These are phyloP conservation scores for Wickerhamiella bombiphila DNA, from an alignment of 805 yeast genomes.

Conservation along the genomic window DNA sequence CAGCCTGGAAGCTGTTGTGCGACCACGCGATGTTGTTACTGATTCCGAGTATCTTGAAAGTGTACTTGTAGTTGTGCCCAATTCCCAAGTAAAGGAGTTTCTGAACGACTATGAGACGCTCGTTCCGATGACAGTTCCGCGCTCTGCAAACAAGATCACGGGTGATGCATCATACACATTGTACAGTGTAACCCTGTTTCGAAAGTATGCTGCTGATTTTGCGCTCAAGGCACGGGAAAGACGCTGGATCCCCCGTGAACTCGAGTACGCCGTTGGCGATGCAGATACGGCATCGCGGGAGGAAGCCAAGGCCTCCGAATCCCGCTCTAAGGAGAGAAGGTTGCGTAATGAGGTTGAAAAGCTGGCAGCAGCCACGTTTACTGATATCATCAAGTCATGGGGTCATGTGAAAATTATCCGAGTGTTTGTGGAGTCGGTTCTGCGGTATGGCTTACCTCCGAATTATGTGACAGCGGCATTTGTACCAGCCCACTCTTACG, in stretches of 20 bases:
- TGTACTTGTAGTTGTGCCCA: slow-evolving; percentile 79
- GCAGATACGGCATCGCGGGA: slow-evolving; percentile 36
- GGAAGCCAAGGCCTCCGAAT: slow-evolving; percentile 65
- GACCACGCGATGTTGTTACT: slow-evolving; percentile 67
- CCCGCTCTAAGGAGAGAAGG: slow-evolving; percentile 58
- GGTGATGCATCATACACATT: slow-evolving; percentile 61
- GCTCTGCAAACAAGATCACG: slow-evolving; percentile 59
- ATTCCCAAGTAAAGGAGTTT: slow-evolving; percentile 43
- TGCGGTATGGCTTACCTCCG: slow-evolving; percentile 95
- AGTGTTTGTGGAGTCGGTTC: slow-evolving; percentile 79
- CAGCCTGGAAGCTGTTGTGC: slow-evolving; percentile 79
- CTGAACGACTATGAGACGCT: slow-evolving; percentile 59
- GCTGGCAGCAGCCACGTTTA: slow-evolving; percentile 76
- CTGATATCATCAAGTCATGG: slow-evolving; percentile 77
- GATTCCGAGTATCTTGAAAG: slow-evolving; percentile 79
- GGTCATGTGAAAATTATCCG: slow-evolving; percentile 78
- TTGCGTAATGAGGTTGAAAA: slow-evolving; percentile 61
- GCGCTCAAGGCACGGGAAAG: slow-evolving; percentile 59
- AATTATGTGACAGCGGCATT: slow-evolving; percentile 48
- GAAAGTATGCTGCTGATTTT: slow-evolving; percentile 61
- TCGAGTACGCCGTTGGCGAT: neutral
- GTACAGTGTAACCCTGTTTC: slow-evolving; percentile 71
- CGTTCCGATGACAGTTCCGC: slow-evolving; percentile 75
- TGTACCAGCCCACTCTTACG: slow-evolving; percentile 31
- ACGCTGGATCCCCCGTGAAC: slow-evolving; percentile 83